These are phyloP conservation scores for Puccinia polysora DNA, from an alignment of 1,284 basidiomycete species.

Conservation along the genomic window DNA sequence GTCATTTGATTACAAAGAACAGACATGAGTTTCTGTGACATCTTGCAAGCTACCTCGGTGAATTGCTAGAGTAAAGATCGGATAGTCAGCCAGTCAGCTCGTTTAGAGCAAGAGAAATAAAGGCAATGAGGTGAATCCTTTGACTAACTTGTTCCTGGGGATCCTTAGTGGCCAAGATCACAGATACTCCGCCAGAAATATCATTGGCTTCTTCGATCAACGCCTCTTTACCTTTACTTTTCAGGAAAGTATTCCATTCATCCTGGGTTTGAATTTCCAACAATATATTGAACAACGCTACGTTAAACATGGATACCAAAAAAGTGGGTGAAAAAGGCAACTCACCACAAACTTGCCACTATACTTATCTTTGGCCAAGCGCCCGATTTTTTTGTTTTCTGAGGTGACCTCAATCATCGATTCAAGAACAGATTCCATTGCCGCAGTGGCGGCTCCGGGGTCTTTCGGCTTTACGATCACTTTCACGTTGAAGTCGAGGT, in stretches of 20 bases:
- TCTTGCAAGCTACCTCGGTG: constrained; percentile 60
- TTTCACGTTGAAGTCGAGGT: constrained; percentile 50
- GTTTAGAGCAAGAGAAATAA: background rate
- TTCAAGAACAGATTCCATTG: constrained; percentile 15
- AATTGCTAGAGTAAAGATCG: constrained; percentile 10
- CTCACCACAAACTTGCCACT: constrained; percentile 73
- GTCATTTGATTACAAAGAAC: constrained; percentile 87
- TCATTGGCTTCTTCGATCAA: constrained; percentile 62
- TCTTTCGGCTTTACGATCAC: constrained; percentile 50
- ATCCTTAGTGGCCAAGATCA: constrained; percentile 80
- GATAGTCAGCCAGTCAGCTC: background rate
- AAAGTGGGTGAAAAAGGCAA: constrained; percentile 60
- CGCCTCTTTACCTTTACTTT: background rate
- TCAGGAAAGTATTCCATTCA: constrained; percentile 57
- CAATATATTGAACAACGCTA: background rate
- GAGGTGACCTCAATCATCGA: background rate
- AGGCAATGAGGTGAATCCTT: background rate
- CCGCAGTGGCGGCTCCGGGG: constrained; percentile 7
- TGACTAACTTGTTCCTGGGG: constrained; percentile 64
- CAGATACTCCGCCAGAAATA: constrained; percentile 69
- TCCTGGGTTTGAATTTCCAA: constrained; percentile 33
- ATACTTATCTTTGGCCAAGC: constrained; percentile 70
- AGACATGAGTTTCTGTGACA: constrained; percentile 79
- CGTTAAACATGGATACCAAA: background rate
- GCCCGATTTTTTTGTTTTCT: constrained; percentile 58